These are phyloP conservation scores for Lobosporangium transversale DNA, from an alignment of 192 early-diverging fungal genomes.

Conservation along the genomic window DNA sequence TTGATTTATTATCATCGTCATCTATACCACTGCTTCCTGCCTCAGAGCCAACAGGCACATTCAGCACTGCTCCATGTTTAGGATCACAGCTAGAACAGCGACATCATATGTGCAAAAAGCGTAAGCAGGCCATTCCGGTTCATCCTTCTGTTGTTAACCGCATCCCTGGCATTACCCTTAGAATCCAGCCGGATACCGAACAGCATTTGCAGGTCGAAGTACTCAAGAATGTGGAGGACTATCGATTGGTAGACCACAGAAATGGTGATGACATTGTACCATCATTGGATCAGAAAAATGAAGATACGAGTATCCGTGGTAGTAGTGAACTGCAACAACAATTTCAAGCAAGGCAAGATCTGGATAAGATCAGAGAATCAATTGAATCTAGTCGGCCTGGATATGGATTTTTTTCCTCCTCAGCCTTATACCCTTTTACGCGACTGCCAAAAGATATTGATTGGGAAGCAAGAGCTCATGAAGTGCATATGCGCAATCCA, in stretches of 20 bases:
- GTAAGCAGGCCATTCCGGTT: constrained; percentile 47
- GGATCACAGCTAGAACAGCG: constrained; percentile 1
- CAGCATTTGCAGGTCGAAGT: constrained; percentile 41
- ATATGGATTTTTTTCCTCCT: constrained; percentile 13
- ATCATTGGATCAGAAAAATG: no score
- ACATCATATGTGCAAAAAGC: constrained; percentile 26
- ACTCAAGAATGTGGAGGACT: constrained; percentile 41
- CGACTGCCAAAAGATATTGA: neutral
- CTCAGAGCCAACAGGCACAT: no score
- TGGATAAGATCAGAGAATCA: constrained; percentile 35
- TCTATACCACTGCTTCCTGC: no score
- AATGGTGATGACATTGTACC: no score
- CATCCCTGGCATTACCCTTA: constrained; percentile 47
- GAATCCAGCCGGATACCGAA: constrained; percentile 34
- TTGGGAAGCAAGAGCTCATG: no score
- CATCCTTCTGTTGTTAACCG: constrained; percentile 36
- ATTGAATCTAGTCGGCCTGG: constrained; percentile 34
- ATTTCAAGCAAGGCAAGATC: constrained; percentile 29
- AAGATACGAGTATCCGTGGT: neutral
- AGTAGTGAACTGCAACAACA: neutral
- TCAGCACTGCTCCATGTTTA: neutral
- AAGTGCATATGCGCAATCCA: no score
- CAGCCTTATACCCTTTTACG: neutral
- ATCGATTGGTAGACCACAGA: neutral
- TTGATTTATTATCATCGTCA: constrained; percentile 3